Evolutionary conservation across 2,329 filamentous ascomycete species (phyloP).

Genomic region (Cladobotryum protrusum): DNA sequence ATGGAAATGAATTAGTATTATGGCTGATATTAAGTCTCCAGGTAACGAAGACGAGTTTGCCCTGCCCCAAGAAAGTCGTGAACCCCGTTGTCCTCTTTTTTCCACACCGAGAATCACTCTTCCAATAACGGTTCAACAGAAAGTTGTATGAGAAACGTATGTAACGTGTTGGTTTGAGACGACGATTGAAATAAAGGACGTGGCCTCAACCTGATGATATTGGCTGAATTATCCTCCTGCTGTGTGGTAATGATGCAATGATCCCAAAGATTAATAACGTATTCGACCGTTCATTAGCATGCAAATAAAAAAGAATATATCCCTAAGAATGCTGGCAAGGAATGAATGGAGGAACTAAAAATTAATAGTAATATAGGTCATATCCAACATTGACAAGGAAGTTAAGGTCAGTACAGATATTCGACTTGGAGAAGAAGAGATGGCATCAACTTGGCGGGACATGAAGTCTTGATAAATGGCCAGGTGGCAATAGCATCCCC

Average conservation of each 20-base stretch:
- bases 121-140: no score
- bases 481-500: conserved; percentile 1
- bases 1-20: no score
- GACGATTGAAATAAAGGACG: no score
- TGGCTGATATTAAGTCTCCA: no score
- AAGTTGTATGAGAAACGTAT: no score
- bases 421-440: not conserved
- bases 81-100: no score
- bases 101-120: no score
- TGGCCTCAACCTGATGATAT: not conserved
- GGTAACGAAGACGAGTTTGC: no score
- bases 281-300: not conserved
- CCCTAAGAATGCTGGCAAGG: conserved; percentile 1
- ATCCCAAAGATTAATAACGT: not conserved
- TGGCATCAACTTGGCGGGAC: not conserved
- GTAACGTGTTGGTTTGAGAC: no score
- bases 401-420: not conserved
- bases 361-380: not conserved
- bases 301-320: not conserved
- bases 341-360: not conserved
- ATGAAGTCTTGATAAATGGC: not conserved
- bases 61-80: no score
- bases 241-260: not conserved
- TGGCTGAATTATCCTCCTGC: not conserved
- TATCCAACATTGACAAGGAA: not conserved